Evolutionary conservation across 257 asterid species (phyloP).

Genomic region (Scutellaria barbata): DNA sequence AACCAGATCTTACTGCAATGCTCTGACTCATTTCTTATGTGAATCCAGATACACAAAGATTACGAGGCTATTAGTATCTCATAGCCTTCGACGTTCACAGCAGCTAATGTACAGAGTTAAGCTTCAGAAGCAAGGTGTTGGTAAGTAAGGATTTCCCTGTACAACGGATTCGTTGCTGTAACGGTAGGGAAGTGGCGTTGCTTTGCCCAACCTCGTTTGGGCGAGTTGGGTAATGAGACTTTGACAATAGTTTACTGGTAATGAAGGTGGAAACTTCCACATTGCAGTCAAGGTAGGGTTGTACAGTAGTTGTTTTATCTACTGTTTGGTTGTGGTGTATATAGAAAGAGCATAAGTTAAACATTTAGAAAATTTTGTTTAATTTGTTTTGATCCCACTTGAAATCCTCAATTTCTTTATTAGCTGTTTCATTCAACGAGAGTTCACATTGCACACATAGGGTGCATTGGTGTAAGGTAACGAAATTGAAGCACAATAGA

Average conservation of each 20-base stretch:
- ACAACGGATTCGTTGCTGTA: too few species aligned
- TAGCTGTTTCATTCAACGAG: too few species aligned
- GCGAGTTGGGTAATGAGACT: not conserved
- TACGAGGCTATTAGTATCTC: not conserved
- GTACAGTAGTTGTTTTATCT: not conserved
- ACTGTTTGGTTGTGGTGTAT: not conserved
- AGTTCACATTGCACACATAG: too few species aligned
- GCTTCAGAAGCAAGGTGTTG: too few species aligned
- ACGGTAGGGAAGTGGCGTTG: too few species aligned
- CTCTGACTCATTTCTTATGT: not conserved
- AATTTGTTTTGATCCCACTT: too few species aligned
- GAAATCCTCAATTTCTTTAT: too few species aligned
- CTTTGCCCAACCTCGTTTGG: too few species aligned
- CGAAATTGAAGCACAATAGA: too few species aligned
- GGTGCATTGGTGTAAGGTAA: too few species aligned
- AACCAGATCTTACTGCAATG: slow-evolving; percentile 9
- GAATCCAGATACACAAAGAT: not conserved
- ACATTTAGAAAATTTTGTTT: not conserved
- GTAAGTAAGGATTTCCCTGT: too few species aligned
- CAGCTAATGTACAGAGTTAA: slow-evolving; percentile 1
- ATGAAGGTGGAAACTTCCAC: not conserved
- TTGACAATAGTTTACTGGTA: not conserved
- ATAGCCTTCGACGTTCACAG: not conserved
- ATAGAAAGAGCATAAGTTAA: slow-evolving; percentile 10
- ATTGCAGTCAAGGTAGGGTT: not conserved